Base-by-base conservation (phyloP, 108 stramenopile species). In the Skeletonema tropicum region DNA sequence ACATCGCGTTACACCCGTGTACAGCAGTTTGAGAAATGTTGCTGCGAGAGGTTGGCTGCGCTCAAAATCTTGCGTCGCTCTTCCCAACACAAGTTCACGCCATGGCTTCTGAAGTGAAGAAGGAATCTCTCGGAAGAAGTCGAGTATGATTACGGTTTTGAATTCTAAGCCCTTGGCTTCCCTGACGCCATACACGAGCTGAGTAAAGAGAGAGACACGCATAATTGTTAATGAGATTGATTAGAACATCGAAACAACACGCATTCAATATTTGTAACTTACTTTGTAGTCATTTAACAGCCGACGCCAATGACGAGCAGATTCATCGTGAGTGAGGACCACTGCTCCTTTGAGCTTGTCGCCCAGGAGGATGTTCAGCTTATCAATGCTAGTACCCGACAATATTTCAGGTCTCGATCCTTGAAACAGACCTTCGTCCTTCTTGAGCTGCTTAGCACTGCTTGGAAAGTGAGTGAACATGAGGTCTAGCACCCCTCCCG, bases 121-220 rank as follows among this genome's bases (percentile, higher is more conserved):
- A 0, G 74, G 63, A 30, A 88, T 64, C 9, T 66, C 62, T 5
- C n/a, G 17, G 39, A 88, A 88, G 60, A 88, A 88, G 75, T 88
- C 80, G 30, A 88, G 35, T 11, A 88, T 49, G 36, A 88, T 75
- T 14, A 88, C 82, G 46, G 42, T 72, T 60, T 68, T 63, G 71
- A 85, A 88, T 48, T 88, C 84, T 4, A 87, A 60, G 11, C 86
- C 86, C 61, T 87, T 85, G 8, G 86, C 70, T 45, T 79, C 74
- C 11, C 74, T 59, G 61, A 88, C 80, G 3, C 82, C 77, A 32
- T 61, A 77, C 12, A 85, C 81, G 33, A 79, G 35, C 48, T 71
- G 21, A 15, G 8, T n/a, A 42, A 64, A 39, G 60, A 11, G 29
- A 32, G 6, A 57, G 5, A 41, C 29, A 23, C 39, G n/a, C 45